Conservation (phyloP, 2,329 filamentous ascomycete genomes). For the Cadophora sp. region DNA sequence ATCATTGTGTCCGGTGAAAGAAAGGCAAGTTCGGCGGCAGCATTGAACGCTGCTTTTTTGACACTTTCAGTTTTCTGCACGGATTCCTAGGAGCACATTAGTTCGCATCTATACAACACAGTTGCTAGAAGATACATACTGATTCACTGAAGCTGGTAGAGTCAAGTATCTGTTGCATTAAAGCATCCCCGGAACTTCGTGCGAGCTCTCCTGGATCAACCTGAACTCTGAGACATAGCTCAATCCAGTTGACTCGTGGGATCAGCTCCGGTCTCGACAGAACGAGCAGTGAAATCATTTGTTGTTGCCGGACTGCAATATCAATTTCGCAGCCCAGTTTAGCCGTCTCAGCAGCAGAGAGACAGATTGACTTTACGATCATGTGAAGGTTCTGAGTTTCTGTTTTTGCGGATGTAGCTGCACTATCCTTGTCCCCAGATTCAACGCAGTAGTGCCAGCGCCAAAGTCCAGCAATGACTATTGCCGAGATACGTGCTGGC, state of each 20-base stretch:
- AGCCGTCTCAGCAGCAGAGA: constrained; percentile 58
- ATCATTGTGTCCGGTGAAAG: constrained; percentile 86
- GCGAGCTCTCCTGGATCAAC: constrained; percentile 85
- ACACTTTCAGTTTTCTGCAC: constrained; percentile 51
- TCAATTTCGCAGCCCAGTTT: constrained; percentile 53
- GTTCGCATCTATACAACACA: background rate
- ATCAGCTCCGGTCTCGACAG: constrained; percentile 81
- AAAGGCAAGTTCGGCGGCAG: constrained; percentile 90
- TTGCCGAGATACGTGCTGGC: constrained; percentile 63
- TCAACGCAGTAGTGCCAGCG: constrained; percentile 75
- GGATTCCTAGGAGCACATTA: constrained; percentile 37
- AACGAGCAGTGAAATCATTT: constrained; percentile 79
- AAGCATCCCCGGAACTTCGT: constrained; percentile 63
- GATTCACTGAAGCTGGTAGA: constrained; percentile 58
- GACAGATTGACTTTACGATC: constrained; percentile 68
- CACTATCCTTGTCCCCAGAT: constrained; percentile 77
- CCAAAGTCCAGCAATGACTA: constrained; percentile 79
- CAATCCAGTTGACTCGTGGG: constrained; percentile 85
- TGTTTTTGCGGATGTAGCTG: constrained; percentile 69
- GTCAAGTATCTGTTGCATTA: constrained; percentile 71
- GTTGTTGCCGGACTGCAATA: constrained; percentile 62
- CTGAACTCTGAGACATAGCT: constrained; percentile 78
- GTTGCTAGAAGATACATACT: constrained; percentile 50
- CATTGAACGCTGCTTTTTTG: constrained; percentile 77
- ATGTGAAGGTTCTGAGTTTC: constrained; percentile 68